Base-by-base conservation (phyloP, 495 filamentous ascomycete genomes). In the Penicillium bialowiezense region DNA sequence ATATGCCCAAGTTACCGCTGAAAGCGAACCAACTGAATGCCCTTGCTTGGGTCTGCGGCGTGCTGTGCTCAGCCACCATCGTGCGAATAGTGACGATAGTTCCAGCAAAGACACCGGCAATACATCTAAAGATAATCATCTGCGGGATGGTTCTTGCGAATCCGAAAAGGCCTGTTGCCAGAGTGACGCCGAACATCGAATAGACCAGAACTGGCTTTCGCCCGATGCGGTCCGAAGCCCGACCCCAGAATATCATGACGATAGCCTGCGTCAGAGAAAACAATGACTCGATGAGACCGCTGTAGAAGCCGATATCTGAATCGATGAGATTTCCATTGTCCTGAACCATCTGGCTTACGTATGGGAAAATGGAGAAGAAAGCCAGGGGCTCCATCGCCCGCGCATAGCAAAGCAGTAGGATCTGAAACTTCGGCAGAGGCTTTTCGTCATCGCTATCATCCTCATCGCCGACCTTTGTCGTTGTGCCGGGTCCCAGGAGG, bases 11-110 rank as follows among this genome's bases (percentile, higher is more conserved):
- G 55, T 89, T 88, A 19, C 81, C 77, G 3, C 70, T 68, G 52
- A 90, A 86, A 15, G 84, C 81, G 56, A 88, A 90, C 71, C 80
- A 86, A 55, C 81, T 82, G 62, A 90, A 90, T 9, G 84, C 81
- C 19, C 74, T 64, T 1, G 86, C 86, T 61, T 88, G 84, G 1
- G 81, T 87, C 57, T 73, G 75, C 19, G 73, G 60, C 5, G 83
- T 85, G 65, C 79, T 84, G 58, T 82, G 81, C 67, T 89, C 86
- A 28, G 80, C 75, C 41, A 89, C 73, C 82, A 88, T 88, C 21
- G 85, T 78, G 14, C 86, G 77, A 40, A 89, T 76, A 10, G 84
- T 88, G 17, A 88, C 77, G 48, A 86, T 73, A 23, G 78, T 85
- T 0, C 85, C 86, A 1, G 81, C 81, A 58, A 88, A 89, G 7